Conservation (phyloP, 768 basidiomycete species). For the Rhodotorula babjevae region DNA sequence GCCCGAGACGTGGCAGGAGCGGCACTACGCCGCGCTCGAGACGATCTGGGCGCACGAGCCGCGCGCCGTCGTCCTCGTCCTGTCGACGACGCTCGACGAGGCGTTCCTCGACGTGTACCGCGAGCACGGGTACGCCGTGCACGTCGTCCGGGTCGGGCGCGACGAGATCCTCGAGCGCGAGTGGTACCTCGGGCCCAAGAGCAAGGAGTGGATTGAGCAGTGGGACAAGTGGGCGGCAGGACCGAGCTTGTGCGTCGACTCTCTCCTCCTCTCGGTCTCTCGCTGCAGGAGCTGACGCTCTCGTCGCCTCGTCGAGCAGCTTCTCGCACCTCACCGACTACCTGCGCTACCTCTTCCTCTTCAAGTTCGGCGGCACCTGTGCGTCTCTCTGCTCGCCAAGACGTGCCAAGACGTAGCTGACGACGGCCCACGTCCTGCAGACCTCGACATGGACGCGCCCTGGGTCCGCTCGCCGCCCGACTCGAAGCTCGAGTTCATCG, state of each 20-base stretch:
- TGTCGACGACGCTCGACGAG: constrained; percentile 28
- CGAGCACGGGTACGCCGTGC: constrained; percentile 24
- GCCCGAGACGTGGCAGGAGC: constrained; percentile 25
- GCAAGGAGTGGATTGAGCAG: constrained; percentile 23
- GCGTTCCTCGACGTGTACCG: constrained; percentile 28
- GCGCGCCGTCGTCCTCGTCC: constrained; percentile 26
- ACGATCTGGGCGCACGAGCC: constrained; percentile 36
- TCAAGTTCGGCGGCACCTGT: constrained; percentile 36
- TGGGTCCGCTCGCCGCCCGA: constrained; percentile 35
- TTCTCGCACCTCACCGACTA: constrained; percentile 33
- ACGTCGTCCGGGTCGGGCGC: constrained; percentile 30
- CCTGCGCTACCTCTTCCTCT: constrained; percentile 35
- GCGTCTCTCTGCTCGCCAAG: background rate
- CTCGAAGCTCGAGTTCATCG: constrained; percentile 33
- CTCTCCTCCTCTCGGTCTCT: too few relatives aligned
- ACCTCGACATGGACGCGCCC: constrained; percentile 32
- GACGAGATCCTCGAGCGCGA: constrained; percentile 19
- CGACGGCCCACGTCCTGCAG: background rate
- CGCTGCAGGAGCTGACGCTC: background rate
- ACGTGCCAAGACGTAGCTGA: background rate
- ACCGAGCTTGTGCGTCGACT: constrained; percentile 26
- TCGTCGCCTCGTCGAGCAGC: constrained; percentile 5
- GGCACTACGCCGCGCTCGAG: constrained; percentile 35
- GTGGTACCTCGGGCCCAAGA: constrained; percentile 34
- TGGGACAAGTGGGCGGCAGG: constrained; percentile 35